Base-by-base conservation (phyloP, 768 basidiomycete genomes). In the Podaxis carcinomalis region DNA sequence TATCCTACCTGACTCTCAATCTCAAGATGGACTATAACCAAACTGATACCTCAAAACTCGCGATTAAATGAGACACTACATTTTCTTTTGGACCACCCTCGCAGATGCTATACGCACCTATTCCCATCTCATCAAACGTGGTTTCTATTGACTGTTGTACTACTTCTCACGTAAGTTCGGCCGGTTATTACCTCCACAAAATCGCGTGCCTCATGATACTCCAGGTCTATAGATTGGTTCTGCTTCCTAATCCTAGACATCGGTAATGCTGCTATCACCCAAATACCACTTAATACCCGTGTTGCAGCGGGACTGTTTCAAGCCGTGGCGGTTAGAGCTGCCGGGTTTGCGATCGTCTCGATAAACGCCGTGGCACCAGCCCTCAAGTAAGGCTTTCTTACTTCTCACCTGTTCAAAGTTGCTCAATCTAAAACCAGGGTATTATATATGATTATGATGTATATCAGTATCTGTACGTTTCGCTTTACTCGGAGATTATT, bases 91-190 rank as follows among this genome's bases (percentile, higher is more conserved):
- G 94, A 98, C 67, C 96, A 98, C 69, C 96, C 96, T 11, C 85
- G 96, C 10, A 85, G 92, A 63, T 96, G 94, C 72, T 95, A 90
- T 68, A 84, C 93, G 10, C 92, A 94, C 70, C 81, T 96, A 7
- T 96, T 96, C 66, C 94, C 94, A 0, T 87, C 93, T 0, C 92
- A 95, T 67, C 95, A 97, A 69, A 97, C 95, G 2, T 94, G 93
- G 92, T 91, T 96, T 66, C 83, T 97, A 4, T 63, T 93, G 1
- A 81, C 83, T 0, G 71, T 95, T 23, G 78, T 97, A 23, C 39
- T 90, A 3, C 64, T 76, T 0, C 74, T 96, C 37, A 93, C 85
- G 93, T 94, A 68, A 55, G 86, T 69, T n/a, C 37, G 35, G 23
- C 36, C n/a, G 9, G 16, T 23, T 14, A 27, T 23, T 14, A 27